Evolutionary conservation across 345 rosid species (phyloP).

Genomic region (Carallia pectinifolia): DNA sequence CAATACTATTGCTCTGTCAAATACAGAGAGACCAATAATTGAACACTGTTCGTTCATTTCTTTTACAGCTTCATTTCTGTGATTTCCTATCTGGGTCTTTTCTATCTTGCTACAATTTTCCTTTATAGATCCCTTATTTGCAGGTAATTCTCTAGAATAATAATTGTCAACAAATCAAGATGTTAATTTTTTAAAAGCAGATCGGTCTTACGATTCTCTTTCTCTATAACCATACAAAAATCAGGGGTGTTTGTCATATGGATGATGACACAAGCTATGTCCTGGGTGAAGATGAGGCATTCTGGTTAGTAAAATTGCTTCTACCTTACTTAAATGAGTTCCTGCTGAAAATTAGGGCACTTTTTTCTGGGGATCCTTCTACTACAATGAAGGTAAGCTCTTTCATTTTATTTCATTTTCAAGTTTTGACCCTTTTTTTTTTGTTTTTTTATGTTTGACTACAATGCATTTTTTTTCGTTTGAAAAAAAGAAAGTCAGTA

Average conservation of each 20-base stretch:
- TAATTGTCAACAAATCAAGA: too few species aligned
- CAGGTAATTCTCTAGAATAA: constrained; percentile 43
- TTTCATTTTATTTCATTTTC: neutral
- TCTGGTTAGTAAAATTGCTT: constrained; percentile 58
- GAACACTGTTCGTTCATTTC: constrained; percentile 7
- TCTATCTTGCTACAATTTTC: constrained; percentile 71
- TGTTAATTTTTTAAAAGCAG: too few species aligned
- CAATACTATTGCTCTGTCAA: constrained; percentile 1
- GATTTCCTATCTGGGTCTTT: constrained; percentile 72
- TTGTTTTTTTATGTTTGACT: too few species aligned
- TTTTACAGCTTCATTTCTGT: constrained; percentile 73
- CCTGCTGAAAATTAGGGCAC: constrained; percentile 61
- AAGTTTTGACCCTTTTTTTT: neutral
- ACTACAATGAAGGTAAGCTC: constrained; percentile 79
- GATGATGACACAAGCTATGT: constrained; percentile 46
- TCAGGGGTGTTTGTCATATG: constrained; percentile 49
- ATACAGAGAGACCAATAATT: neutral
- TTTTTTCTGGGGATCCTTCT: constrained; percentile 87
- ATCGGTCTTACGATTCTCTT: constrained; percentile 11
- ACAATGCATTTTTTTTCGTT: too few species aligned
- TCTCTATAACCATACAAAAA: neutral
- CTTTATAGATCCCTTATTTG: constrained; percentile 54
- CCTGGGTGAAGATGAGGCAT: constrained; percentile 76
- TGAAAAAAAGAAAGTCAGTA: too few species aligned
- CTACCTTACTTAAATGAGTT: constrained; percentile 83